phyloP scores from a whole-genome alignment of 2,329 filamentous ascomycete genomes.

The Trichophyton verrucosum region DNA sequence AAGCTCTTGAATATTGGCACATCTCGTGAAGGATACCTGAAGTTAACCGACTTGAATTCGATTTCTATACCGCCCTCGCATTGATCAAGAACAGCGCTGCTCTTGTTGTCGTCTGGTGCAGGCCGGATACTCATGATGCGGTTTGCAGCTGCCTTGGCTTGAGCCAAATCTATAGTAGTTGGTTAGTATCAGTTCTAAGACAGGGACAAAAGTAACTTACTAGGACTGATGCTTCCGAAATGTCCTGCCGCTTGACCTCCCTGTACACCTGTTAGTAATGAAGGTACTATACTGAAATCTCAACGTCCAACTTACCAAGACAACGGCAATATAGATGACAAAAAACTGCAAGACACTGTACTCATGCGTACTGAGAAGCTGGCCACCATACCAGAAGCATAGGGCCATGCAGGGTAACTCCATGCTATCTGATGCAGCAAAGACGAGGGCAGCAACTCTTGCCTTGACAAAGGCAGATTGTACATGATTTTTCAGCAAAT shows the following conservation, averaged over 20 bases:
- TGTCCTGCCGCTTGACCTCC: conserved; percentile 56
- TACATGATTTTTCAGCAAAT: conserved; percentile 48
- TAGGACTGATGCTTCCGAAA: conserved; percentile 55
- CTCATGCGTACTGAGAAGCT: conserved; percentile 43
- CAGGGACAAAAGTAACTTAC: conserved; percentile 8
- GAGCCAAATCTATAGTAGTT: conserved; percentile 20
- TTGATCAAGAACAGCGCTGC: background rate
- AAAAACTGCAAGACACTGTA: conserved; percentile 39
- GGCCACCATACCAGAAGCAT: conserved; percentile 53
- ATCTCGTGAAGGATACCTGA: conserved; percentile 27
- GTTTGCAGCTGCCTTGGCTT: conserved; percentile 28
- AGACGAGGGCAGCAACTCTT: conserved; percentile 50
- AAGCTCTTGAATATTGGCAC: conserved; percentile 22
- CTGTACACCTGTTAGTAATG: conserved; percentile 21
- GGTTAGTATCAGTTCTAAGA: background rate
- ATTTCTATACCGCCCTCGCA: conserved; percentile 19
- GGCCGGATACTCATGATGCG: conserved; percentile 24
- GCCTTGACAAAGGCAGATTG: conserved; percentile 48
- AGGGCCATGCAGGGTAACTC: conserved; percentile 52
- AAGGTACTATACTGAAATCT: background rate
- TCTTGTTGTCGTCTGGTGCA: background rate
- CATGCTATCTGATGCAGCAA: conserved; percentile 57
- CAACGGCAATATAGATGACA: conserved; percentile 51
- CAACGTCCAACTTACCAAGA: conserved; percentile 25
- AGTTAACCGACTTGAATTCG: conserved; percentile 23